Evolutionary conservation across 2,329 filamentous ascomycete species (phyloP), one percentile per base, ranked within the genome.

Genomic region (Sporothrix brunneoviolacea): DNA sequence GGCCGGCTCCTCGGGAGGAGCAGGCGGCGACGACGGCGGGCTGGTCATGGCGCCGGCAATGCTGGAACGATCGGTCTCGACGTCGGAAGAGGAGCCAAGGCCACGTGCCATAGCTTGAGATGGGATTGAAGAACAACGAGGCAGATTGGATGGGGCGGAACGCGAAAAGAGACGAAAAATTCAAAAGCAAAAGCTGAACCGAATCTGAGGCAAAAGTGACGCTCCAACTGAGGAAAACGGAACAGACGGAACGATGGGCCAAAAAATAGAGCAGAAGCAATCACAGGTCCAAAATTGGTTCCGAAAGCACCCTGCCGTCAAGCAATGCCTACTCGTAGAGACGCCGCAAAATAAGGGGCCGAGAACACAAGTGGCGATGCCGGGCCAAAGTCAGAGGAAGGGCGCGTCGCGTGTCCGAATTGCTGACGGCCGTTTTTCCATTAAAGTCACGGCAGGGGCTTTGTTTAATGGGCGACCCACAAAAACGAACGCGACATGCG

Each of bases 11-110:
- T 21, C n/a, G n/a, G 44, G 21, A 10, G 10, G 15, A 4, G 47
- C 27, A n/a, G 54, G 52, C 4, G 54, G 50, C 8, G 55, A 56
- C 2, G 54, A 55, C 10, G 55, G 52, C 1, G 52, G 52, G 8
- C 40, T 54, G 22, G 50, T 50, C 48, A 48, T 54, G 33, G 19
- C 40, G 22, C 15, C 21, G n/a, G 24, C 36, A 9, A 21, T 13
- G 45, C 46, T 51, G 15, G 45, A 46, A 4, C 30, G 13, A 15
- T 54, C 52, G 2, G 37, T 44, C 10, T 48, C 51, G 7, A 42
- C 16, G 40, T 54, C 54, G 3, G 53, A 55, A 3, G 54, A 54
- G 4, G 49, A 54, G 19, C 27, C 37, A 1, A 48, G 12, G 8
- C 45, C 37, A 16, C 33, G 27, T 12, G 54, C 49, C 52, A 54